phyloP scores from a whole-genome alignment of 2,329 filamentous ascomycete species.

The Aspergillus sp. region DNA sequence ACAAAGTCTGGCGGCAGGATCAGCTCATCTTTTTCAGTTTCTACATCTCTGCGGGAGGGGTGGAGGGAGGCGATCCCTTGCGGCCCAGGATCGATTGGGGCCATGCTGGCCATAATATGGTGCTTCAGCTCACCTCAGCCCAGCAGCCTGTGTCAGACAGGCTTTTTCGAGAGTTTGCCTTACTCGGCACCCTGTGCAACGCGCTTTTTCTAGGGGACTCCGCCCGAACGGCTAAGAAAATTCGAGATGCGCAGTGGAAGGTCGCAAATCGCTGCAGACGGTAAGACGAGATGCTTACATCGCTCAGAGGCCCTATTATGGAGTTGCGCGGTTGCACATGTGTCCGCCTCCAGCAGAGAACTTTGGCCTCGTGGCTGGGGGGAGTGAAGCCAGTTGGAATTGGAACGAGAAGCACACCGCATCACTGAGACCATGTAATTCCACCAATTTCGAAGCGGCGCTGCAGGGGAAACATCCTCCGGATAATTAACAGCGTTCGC shows the following conservation, averaged over 20 bases:
- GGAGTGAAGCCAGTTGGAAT: neutral
- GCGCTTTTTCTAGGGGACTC: slow-evolving; percentile 1
- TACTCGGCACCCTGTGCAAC: slow-evolving; percentile 5
- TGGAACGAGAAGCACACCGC: neutral
- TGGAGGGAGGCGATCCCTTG: neutral
- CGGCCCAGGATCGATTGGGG: slow-evolving; percentile 4
- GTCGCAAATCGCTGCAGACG: neutral
- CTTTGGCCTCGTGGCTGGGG: neutral
- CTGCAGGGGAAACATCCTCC: slow-evolving; percentile 4
- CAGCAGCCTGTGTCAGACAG: neutral
- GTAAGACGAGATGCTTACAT: slow-evolving; percentile 5
- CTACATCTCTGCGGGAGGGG: neutral
- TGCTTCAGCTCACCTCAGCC: slow-evolving; percentile 2
- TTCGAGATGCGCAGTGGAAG: slow-evolving; percentile 14
- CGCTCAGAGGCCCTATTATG: neutral
- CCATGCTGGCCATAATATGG: neutral
- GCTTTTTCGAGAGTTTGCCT: neutral
- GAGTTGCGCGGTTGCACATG: slow-evolving; percentile 6
- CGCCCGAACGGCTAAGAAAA: neutral
- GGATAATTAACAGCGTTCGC: slow-evolving; percentile 15
- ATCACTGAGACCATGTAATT: neutral
- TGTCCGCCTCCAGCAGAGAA: neutral
- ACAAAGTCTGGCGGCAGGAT: neutral
- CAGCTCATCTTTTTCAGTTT: neutral
- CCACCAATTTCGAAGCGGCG: slow-evolving; percentile 11